These are phyloP conservation scores for Cyphellophora europaea DNA, from an alignment of 2,329 filamentous ascomycete genomes.

Conservation along the genomic window DNA sequence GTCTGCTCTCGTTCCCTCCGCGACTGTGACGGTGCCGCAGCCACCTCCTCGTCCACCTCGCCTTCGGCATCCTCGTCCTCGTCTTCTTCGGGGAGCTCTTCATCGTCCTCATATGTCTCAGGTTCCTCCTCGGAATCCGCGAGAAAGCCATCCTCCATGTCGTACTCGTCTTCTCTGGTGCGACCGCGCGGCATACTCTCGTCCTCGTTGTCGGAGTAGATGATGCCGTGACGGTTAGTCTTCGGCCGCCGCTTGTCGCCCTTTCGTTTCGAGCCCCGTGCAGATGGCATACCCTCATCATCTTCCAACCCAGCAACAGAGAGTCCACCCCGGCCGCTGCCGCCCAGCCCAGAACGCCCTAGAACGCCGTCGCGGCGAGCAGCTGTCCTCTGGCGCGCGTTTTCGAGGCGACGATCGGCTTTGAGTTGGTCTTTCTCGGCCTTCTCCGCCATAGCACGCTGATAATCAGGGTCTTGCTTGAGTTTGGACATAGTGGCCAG, in stretches of 20 bases:
- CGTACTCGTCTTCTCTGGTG: slow-evolving; percentile 68
- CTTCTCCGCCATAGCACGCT: slow-evolving; percentile 49
- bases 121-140: slow-evolving; percentile 39
- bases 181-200: slow-evolving; percentile 35
- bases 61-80: slow-evolving; percentile 32
- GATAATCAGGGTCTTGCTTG: slow-evolving; percentile 54
- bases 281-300: slow-evolving; percentile 39
- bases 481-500: slow-evolving; percentile 24
- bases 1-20: slow-evolving; percentile 2
- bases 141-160: slow-evolving; percentile 73
- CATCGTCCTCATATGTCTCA: slow-evolving; percentile 35
- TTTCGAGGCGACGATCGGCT: slow-evolving; percentile 44
- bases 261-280: slow-evolving; percentile 19
- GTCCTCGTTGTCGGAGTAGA: slow-evolving; percentile 40
- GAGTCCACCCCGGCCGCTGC: slow-evolving; percentile 39
- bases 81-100: slow-evolving; percentile 27
- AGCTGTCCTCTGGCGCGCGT: slow-evolving; percentile 45
- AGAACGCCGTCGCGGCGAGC: slow-evolving; percentile 38
- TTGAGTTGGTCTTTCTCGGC: slow-evolving; percentile 50
- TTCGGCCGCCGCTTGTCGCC: slow-evolving; percentile 24
- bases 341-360: slow-evolving; percentile 39
- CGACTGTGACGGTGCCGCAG: background rate
- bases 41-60: slow-evolving; percentile 30
- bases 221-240: slow-evolving; percentile 36
- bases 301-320: slow-evolving; percentile 50